Conservation (phyloP, 495 filamentous ascomycete species). For the Usnea hakonensis region DNA sequence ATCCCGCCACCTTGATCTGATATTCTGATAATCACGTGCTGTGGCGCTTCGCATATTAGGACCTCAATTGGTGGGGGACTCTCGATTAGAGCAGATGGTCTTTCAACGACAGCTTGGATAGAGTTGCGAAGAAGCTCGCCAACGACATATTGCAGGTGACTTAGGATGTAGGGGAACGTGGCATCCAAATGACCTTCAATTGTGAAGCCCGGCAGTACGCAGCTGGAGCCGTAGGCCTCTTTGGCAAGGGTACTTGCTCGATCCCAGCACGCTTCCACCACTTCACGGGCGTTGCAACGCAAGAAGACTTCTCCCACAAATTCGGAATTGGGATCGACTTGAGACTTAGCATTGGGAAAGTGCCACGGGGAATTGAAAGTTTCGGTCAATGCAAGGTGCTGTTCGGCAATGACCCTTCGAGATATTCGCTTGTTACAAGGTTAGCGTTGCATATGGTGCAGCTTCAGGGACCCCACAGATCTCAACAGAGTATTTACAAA, state of each 20-base stretch:
- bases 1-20: constrained; percentile 95
- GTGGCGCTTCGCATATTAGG: constrained; percentile 84
- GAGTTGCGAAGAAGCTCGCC: constrained; percentile 93
- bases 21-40: constrained; percentile 94
- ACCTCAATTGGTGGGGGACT: constrained; percentile 79
- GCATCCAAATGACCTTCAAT: constrained; percentile 80
- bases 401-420: constrained; percentile 92
- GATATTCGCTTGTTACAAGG: constrained; percentile 49
- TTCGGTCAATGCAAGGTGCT: constrained; percentile 93
- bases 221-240: constrained; percentile 60
- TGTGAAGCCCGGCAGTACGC: constrained; percentile 69
- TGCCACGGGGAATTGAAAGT: constrained; percentile 92
- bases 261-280: constrained; percentile 73
- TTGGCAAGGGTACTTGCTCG: constrained; percentile 60
- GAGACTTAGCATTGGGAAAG: constrained; percentile 67
- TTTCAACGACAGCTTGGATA: constrained; percentile 82
- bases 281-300: constrained; percentile 84
- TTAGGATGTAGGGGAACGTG: constrained; percentile 93
- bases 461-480: constrained; percentile 52
- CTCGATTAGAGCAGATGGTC: constrained; percentile 35
- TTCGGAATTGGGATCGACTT: constrained; percentile 60
- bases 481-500: constrained; percentile 93
- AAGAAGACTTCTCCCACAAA: constrained; percentile 95
- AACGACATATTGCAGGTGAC: constrained; percentile 93
- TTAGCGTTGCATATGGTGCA: constrained; percentile 2